Evolutionary conservation across 2,329 filamentous ascomycete species (phyloP), one percentile per base, ranked within the genome.

Genomic region (Colletotrichum cordylinicola): DNA sequence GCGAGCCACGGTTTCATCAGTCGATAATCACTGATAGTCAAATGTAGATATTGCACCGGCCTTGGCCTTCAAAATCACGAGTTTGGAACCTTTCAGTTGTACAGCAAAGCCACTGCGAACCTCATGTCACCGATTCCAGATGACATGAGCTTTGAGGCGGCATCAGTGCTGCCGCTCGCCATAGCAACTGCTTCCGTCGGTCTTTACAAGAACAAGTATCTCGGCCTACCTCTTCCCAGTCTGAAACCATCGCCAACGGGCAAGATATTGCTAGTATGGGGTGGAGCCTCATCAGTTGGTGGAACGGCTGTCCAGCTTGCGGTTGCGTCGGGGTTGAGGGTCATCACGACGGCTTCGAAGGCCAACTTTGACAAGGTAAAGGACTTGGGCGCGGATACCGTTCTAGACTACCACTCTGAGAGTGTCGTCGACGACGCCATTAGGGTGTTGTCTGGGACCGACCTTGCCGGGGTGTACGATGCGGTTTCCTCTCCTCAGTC

Each of bases 261-360:
- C 8, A 87, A 21, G 15, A 62, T 68, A 8, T 4, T 75, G 18
- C 52, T 75, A 0, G 74, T 84, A 39, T 91, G 88, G 87, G 89
- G 89, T n/a, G 90, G 89, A 0, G 85, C 87, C 4, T 86, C 86
- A 0, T 84, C 83, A 9, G 86, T 88, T 0, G 88, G 88, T 3
- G 84, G 84, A 43, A 85, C 84, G 37, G 86, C 85, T 0, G 84
- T 89, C 12, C 88, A 90, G 75, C 80, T 90, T 1, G 84, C 85
- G 4, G 80, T 81, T 2, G 84, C 84, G 0, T 84, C 86, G 1
- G 88, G 88, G 0, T 87, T 86, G 70, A 80, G 85, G 18, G 87
- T 90, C 6, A 78, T 89, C 55, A 80, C 86, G 2, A 88, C 87
- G 0, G 83, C 84, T 2, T 87, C 85, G 0, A 76, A 81, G 13